Base-by-base conservation (phyloP, 2,329 filamentous ascomycete species). In the Aspergillus carbonarius region DNA sequence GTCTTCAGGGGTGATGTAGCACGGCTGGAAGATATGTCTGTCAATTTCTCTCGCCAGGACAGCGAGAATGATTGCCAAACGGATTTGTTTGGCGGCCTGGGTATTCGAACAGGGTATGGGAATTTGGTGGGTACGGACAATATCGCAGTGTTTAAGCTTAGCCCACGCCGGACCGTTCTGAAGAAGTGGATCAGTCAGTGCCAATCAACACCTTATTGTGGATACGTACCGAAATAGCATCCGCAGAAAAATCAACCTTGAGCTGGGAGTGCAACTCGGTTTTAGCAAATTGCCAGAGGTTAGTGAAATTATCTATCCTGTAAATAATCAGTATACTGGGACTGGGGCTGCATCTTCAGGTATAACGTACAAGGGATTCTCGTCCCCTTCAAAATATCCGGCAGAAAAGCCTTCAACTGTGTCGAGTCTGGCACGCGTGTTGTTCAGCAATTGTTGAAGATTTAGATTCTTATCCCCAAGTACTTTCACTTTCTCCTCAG, bases 21-120 rank as follows among this genome's bases (percentile, higher is more conserved):
- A 69, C 3, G 72, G 72, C 37, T 74, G 70, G 58, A 76, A 75
- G 32, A 76, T 66, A 35, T 71, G 56, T 23, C 67, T 55, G 42
- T 63, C 55, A 4, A 76, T 60, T 39, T 74, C 64, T 8, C 61
- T 53, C 0, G 66, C 62, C 3, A 76, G 40, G 37, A 72, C 59
- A 10, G 64, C 68, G 6, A 76, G 60, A 7, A 71, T 63, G 6
- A 71, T 58, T 15, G 66, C 70, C 25, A 69, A 59, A 5, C 72
- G 71, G 69, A 76, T 76, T 23, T 68, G 62, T 54, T 74, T 76
- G 1, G 73, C 72, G 15, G 56, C 52, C 1, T 46, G 18, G 2
- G 69, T 65, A 60, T 75, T 76, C 12, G 69, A 71, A 20, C 66
- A 51, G 6, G 65, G 67, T 4, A 76, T 60, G 2, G 74, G 73